These are phyloP conservation scores for Aspergillus panamensis DNA, from an alignment of 495 filamentous ascomycete genomes.

Conservation along the genomic window DNA sequence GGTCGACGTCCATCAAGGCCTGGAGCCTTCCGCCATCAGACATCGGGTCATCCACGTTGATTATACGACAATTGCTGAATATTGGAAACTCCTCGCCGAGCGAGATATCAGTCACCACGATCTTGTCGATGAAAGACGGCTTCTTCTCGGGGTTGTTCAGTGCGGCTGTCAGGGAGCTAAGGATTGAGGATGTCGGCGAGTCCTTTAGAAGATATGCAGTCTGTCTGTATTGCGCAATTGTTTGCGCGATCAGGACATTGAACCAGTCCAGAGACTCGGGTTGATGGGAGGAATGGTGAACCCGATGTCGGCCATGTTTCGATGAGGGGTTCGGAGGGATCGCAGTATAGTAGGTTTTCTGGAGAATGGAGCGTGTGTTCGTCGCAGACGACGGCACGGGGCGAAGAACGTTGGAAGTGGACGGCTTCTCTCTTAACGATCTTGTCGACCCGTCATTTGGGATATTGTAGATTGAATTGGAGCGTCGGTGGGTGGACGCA, in stretches of 20 bases:
- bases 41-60: constrained; percentile 54
- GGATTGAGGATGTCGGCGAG: constrained; percentile 63
- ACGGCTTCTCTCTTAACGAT: constrained; percentile 69
- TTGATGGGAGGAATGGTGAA: constrained; percentile 72
- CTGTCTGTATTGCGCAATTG: constrained; percentile 88
- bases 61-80: constrained; percentile 96
- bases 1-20: constrained; percentile 92
- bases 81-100: constrained; percentile 97
- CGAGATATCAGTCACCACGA: constrained; percentile 86
- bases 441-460: constrained; percentile 33
- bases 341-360: constrained; percentile 97
- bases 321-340: constrained; percentile 44
- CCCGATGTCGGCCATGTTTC: constrained; percentile 45
- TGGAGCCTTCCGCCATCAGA: constrained; percentile 67
- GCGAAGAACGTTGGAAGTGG: constrained; percentile 69
- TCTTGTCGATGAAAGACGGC: constrained; percentile 88
- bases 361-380: constrained; percentile 85
- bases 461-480: constrained; percentile 52
- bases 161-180: constrained; percentile 85
- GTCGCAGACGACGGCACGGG: constrained; percentile 52
- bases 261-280: constrained; percentile 99
- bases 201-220: constrained; percentile 83
- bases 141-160: constrained; percentile 77
- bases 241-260: constrained; percentile 95
- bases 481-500: constrained; percentile 59